Percentiles rank a stretch among this genome's conserved stretches.
These are phyloP conservation scores for Cladosporium sp. DNA, from an alignment of 2,329 filamentous ascomycete species.

Conservation along the genomic window DNA sequence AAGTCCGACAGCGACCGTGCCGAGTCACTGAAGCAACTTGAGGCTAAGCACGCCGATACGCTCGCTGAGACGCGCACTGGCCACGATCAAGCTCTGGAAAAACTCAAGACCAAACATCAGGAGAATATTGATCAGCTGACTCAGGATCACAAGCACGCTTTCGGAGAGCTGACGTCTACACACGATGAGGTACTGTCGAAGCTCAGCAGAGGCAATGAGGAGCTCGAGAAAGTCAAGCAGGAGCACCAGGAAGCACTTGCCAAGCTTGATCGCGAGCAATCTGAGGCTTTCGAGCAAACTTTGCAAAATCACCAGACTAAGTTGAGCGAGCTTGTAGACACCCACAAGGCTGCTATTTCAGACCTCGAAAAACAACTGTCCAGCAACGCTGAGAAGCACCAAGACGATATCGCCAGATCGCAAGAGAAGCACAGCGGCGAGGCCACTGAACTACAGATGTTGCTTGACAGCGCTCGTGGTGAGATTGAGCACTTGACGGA, in stretches of 20 bases:
- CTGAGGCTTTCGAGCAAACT: constrained; percentile 18
- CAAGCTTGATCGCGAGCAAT: constrained; percentile 9
- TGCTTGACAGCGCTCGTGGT: constrained; percentile 23
- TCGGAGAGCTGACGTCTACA: constrained; percentile 12
- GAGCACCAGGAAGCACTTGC: constrained; percentile 15
- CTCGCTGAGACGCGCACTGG: background rate
- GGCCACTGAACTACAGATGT: constrained; percentile 3
- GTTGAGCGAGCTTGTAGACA: constrained; percentile 17
- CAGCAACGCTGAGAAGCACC: background rate
- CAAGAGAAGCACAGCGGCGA: constrained; percentile 21
- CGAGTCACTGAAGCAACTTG: background rate
- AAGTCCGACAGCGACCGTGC: background rate
- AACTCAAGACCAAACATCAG: constrained; percentile 26
- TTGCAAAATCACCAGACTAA: background rate
- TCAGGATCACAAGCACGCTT: constrained; percentile 21
- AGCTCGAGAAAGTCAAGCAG: constrained; percentile 3
- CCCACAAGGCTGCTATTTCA: constrained; percentile 20
- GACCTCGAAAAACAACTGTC: constrained; percentile 18
- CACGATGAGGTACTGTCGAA: constrained; percentile 6
- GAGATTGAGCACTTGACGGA: constrained; percentile 26
- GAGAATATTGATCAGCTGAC: constrained; percentile 6
- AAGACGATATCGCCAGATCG: constrained; percentile 15
- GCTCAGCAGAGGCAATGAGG: background rate
- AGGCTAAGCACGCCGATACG: constrained; percentile 1
- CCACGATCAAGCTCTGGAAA: constrained; percentile 20